Evolutionary conservation across 1,284 basidiomycete species (phyloP).

Genomic region (Phlebopus sp.): DNA sequence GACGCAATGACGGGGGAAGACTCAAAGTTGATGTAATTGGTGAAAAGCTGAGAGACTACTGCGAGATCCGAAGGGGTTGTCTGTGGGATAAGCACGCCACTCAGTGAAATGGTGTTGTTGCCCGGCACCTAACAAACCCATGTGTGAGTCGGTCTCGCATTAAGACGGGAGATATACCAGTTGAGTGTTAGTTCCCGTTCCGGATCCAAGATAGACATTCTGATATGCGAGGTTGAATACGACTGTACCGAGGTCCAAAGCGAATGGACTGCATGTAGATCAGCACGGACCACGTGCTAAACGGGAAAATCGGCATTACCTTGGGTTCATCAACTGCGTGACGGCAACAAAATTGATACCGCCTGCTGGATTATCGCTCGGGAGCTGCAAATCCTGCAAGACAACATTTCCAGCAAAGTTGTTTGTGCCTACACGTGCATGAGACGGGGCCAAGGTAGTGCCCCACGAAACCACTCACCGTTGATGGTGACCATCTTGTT

Average conservation of each 20-base stretch:
- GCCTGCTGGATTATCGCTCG: conserved; percentile 64
- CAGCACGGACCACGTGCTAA: neutral
- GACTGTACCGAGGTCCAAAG: conserved; percentile 69
- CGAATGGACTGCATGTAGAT: conserved; percentile 54
- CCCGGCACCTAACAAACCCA: conserved; percentile 45
- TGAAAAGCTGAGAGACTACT: conserved; percentile 64
- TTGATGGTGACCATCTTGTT: conserved; percentile 55
- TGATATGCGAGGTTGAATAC: conserved; percentile 63
- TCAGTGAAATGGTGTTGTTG: conserved; percentile 59
- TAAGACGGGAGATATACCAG: conserved; percentile 39
- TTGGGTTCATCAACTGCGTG: conserved; percentile 62
- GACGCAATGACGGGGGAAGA: conserved; percentile 57
- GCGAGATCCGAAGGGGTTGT: conserved; percentile 47
- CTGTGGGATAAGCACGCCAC: conserved; percentile 60
- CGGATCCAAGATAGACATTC: conserved; percentile 58
- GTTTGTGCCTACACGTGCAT: conserved; percentile 51
- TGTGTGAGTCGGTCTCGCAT: neutral
- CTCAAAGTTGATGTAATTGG: conserved; percentile 70
- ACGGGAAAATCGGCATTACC: conserved; percentile 33
- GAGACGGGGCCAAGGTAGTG: neutral
- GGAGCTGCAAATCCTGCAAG: conserved; percentile 68
- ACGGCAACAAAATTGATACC: conserved; percentile 67
- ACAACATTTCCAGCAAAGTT: conserved; percentile 59
- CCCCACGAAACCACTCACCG: conserved; percentile 33
- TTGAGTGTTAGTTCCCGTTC: conserved; percentile 47